These are phyloP conservation scores for Diphasiastrum complanatum DNA, from an alignment of 83 land plant genomes.

Conservation along the genomic window DNA sequence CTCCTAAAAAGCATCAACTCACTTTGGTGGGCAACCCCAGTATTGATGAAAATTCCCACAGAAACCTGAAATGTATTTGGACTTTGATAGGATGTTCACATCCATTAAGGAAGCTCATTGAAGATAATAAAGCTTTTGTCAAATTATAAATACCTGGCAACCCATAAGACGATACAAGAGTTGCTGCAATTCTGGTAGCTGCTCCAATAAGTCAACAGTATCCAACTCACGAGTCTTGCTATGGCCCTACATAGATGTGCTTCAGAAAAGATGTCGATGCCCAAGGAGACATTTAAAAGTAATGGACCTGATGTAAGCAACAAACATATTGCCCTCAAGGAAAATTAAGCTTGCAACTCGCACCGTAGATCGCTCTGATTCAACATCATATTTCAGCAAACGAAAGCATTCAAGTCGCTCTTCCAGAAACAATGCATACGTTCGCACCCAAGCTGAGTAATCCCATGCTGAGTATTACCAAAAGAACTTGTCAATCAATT, in stretches of 20 bases:
- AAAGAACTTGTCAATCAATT: background rate
- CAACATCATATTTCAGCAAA: slow-evolving; percentile 43
- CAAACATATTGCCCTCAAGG: background rate
- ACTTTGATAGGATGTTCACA: too few species aligned
- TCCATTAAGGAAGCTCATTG: background rate
- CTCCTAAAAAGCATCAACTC: too few species aligned
- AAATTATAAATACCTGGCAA: slow-evolving; percentile 55
- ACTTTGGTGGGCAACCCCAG: too few species aligned
- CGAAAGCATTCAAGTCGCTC: slow-evolving; percentile 46
- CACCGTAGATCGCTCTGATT: slow-evolving; percentile 27
- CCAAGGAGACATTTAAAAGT: background rate
- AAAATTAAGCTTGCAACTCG: background rate
- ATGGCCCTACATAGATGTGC: slow-evolving; percentile 11
- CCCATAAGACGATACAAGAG: slow-evolving; percentile 75
- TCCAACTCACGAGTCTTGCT: slow-evolving; percentile 74
- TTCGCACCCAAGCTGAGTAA: slow-evolving; percentile 50
- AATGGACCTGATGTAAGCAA: background rate
- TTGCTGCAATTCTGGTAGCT: slow-evolving; percentile 85
- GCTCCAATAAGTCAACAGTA: slow-evolving; percentile 79
- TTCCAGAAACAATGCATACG: slow-evolving; percentile 43
- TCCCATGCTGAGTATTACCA: slow-evolving; percentile 39
- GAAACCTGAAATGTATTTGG: too few species aligned
- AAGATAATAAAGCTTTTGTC: background rate
- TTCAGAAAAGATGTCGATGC: too few species aligned
- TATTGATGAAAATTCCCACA: too few species aligned